A percentile compares a stretch with the other conserved stretches of the same genome.
These are phyloP conservation scores for Amaranthus tricolor DNA, from an alignment of 179 eudicot species.

Conservation along the genomic window DNA sequence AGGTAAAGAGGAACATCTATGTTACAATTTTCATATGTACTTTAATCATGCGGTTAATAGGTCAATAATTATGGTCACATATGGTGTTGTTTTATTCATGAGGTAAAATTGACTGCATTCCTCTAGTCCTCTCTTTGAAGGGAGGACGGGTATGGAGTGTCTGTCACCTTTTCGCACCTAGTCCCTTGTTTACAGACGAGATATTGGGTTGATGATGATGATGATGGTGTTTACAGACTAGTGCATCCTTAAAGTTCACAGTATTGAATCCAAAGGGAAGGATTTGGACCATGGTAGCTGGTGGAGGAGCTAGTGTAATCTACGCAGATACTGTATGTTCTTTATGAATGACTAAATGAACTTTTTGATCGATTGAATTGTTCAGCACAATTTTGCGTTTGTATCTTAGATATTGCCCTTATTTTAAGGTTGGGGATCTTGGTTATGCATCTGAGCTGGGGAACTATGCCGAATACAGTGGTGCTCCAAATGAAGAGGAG, in stretches of 20 bases:
- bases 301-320: conserved; percentile 95
- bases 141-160: too few species aligned
- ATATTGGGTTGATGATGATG: neutral
- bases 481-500: conserved; percentile 94
- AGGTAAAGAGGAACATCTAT: conserved; percentile 33
- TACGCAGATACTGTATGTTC: conserved; percentile 77
- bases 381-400: neutral
- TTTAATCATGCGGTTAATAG: neutral
- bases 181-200: too few species aligned
- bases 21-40: neutral
- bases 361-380: neutral
- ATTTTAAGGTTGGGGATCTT: conserved; percentile 73
- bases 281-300: conserved; percentile 96
- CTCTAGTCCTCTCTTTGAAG: too few species aligned
- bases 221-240: conserved; percentile 49
- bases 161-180: too few species aligned
- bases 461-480: conserved; percentile 93
- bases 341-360: neutral
- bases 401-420: conserved; percentile 1
- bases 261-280: conserved; percentile 88
- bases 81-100: neutral
- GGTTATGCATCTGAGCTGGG: conserved; percentile 96
- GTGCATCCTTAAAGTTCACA: conserved; percentile 88
- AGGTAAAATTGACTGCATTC: too few species aligned
- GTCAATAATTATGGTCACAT: neutral